Evolutionary conservation across 1,284 basidiomycete genomes (phyloP).

Genomic region (Mycena citricolor): DNA sequence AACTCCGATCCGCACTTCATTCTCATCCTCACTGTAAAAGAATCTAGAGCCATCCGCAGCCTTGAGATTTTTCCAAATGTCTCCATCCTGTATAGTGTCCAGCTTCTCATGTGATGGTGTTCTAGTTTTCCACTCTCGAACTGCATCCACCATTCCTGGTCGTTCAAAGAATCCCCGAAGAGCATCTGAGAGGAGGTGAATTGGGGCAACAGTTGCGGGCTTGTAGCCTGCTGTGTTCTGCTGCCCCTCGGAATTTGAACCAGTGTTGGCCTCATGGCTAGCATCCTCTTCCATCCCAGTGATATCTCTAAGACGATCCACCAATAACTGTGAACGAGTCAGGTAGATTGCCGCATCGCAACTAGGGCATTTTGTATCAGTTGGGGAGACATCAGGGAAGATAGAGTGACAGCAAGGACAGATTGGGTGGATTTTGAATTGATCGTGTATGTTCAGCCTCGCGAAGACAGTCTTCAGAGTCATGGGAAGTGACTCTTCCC

Average conservation of each 20-base stretch:
- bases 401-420: conserved; percentile 24
- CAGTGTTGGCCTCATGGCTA: not conserved
- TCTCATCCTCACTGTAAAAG: conserved; percentile 5
- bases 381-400: not conserved
- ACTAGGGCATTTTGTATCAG: too few relatives aligned
- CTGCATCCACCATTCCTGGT: not conserved
- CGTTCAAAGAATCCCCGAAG: not conserved
- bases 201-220: conserved; percentile 4
- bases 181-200: too few relatives aligned
- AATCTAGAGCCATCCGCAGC: conserved; percentile 8
- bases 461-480: conserved; percentile 27
- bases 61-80: conserved; percentile 13
- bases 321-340: too few relatives aligned
- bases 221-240: conserved; percentile 2
- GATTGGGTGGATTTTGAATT: conserved; percentile 25
- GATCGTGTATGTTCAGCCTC: conserved; percentile 25
- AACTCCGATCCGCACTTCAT: conserved; percentile 17
- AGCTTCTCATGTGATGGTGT: not conserved
- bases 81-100: conserved; percentile 12
- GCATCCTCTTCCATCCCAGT: too few relatives aligned
- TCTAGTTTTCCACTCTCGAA: not conserved
- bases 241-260: not conserved
- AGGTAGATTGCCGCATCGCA: too few relatives aligned
- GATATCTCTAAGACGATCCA: too few relatives aligned
- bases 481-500: conserved; percentile 19